phyloP scores from a whole-genome alignment of 2,329 filamentous ascomycete species.

The Aspergillus bombycis region DNA sequence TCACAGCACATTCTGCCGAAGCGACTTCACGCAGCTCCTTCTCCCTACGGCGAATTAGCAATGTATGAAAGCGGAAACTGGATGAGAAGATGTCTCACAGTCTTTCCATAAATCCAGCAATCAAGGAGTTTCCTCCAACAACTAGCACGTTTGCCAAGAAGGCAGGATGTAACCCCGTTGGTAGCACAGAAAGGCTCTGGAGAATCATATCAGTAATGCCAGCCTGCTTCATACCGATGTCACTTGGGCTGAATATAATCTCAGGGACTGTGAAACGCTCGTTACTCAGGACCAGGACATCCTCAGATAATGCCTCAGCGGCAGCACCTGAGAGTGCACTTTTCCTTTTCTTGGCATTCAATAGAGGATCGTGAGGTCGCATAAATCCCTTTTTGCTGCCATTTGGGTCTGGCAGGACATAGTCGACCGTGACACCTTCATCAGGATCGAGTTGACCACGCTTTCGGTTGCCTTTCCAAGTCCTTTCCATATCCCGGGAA shows the following conservation, averaged over 20 bases:
- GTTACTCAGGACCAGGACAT: conserved; percentile 83
- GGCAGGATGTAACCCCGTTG: conserved; percentile 80
- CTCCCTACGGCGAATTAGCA: conserved; percentile 47
- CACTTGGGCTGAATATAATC: conserved; percentile 80
- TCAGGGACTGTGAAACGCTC: conserved; percentile 92
- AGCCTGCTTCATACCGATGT: conserved; percentile 81
- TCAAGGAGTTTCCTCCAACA: conserved; percentile 80
- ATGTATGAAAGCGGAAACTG: not conserved
- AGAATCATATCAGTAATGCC: conserved; percentile 83
- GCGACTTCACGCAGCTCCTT: conserved; percentile 72
- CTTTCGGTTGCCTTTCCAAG: conserved; percentile 74
- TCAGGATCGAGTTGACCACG: conserved; percentile 29
- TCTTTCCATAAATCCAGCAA: conserved; percentile 80
- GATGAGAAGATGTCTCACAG: conserved; percentile 52
- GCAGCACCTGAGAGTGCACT: conserved; percentile 50
- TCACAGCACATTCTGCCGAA: conserved; percentile 75
- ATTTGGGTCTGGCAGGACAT: conserved; percentile 83
- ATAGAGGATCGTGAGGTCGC: conserved; percentile 73
- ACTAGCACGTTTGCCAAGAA: conserved; percentile 86
- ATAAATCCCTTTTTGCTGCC: conserved; percentile 67
- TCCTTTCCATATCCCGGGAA: conserved; percentile 72
- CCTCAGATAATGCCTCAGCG: conserved; percentile 63
- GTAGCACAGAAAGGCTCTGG: conserved; percentile 74
- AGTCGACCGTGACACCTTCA: conserved; percentile 74
- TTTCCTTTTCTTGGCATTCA: conserved; percentile 57